Base-by-base conservation (phyloP, 2,329 filamentous ascomycete species). In the Arthrocladium fulminans region DNA sequence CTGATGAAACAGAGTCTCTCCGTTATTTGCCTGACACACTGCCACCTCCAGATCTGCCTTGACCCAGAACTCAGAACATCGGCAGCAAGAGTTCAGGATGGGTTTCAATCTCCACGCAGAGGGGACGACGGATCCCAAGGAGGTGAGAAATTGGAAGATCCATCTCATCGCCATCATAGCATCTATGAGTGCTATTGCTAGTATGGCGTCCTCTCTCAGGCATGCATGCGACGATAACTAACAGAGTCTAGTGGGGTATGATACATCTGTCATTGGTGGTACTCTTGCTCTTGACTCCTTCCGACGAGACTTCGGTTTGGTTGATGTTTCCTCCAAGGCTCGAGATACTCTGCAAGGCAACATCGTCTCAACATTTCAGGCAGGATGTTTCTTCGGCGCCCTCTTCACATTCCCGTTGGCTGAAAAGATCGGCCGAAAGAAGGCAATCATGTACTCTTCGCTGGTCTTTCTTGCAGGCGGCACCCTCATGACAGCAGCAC, bases 21-120 rank as follows among this genome's bases (percentile, higher is more conserved):
- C 86, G 51, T 86, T 97, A 73, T 75, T 97, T 53, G 94, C 90
- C 35, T 88, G 90, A 64, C 97, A 98, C 72, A 98, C 92, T 5
- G 80, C 85, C 48, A 89, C 96, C 66, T 98, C 97, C 78, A 83
- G 92, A 45, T 87, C 88, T 27, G 88, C 88, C 20, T 84, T 94
- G 60, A 41, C n/a, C 12, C 20, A 42, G 12, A 3, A 40, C 37
- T n/a, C n/a, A n/a, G 23, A 25, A n/a, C 41, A 32, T 40, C 22
- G 8, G 17, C 37, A 23, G 3, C 17, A 23, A 44, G 27, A n/a
- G 6, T 24, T 15, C 42, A 45, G 19, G 20, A 56, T 54, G 54
- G 52, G 50, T 43, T 54, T 54, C 43, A 49, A 45, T 47, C 47
- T 53, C 15, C 47, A 59, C 20, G 51, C 55, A n/a, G 47, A 48